These are phyloP conservation scores for Russula ochroleuca DNA, from an alignment of 768 basidiomycete genomes.

Conservation along the genomic window DNA sequence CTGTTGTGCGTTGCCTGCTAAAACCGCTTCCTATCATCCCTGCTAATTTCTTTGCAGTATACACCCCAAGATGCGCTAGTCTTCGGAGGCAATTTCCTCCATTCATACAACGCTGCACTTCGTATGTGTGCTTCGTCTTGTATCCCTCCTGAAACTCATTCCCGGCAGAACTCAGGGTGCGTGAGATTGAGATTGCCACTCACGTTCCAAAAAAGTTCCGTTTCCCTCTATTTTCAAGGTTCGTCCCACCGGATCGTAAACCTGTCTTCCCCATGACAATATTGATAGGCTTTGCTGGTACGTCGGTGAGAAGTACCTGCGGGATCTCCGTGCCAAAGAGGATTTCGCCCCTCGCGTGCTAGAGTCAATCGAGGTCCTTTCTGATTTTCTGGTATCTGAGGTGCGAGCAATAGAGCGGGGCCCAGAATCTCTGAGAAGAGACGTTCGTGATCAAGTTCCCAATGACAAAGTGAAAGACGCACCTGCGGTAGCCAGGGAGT, in stretches of 20 bases:
- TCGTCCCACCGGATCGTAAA: constrained; percentile 6
- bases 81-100: constrained; percentile 96
- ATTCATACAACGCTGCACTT: constrained; percentile 82
- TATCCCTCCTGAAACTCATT: constrained; percentile 12
- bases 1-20: constrained; percentile 61
- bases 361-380: constrained; percentile 62
- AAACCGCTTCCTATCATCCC: neutral
- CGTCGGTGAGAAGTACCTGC: constrained; percentile 74
- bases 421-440: constrained; percentile 64
- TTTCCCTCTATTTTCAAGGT: constrained; percentile 32
- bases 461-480: constrained; percentile 78
- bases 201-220: constrained; percentile 71
- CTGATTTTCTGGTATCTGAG: constrained; percentile 78
- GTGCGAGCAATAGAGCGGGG: constrained; percentile 66
- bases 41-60: constrained; percentile 46
- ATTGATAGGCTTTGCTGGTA: constrained; percentile 79
- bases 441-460: constrained; percentile 79
- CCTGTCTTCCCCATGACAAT: neutral
- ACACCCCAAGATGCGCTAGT: constrained; percentile 92
- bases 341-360: constrained; percentile 58
- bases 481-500: constrained; percentile 72
- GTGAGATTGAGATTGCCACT: constrained; percentile 89
- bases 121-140: constrained; percentile 48
- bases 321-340: constrained; percentile 59
- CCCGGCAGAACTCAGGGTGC: constrained; percentile 70